Conservation (phyloP, 768 basidiomycete species). For the Leccinum subtestaceum region DNA sequence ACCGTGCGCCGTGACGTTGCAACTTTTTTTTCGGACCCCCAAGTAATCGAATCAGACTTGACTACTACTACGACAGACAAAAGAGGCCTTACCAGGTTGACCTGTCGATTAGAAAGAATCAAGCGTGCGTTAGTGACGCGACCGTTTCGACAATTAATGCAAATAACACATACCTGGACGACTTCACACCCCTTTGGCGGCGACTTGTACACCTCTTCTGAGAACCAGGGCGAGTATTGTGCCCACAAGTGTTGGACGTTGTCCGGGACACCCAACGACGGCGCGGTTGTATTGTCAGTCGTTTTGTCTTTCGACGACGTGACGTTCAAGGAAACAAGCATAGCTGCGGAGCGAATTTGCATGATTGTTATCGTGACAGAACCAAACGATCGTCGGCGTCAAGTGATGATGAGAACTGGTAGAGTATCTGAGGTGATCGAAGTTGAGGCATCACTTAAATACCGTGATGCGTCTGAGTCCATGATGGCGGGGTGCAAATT, state of each 20-base stretch:
- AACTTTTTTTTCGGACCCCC: constrained; percentile 41
- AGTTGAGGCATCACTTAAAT: background rate
- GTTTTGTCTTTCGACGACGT: background rate
- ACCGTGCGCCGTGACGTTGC: constrained; percentile 77
- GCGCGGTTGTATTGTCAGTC: background rate
- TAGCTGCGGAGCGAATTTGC: background rate
- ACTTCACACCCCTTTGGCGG: background rate
- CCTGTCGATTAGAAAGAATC: background rate
- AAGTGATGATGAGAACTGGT: background rate
- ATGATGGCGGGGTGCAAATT: background rate
- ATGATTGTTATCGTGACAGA: background rate
- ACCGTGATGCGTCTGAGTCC: background rate
- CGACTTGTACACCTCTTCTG: background rate
- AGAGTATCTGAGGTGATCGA: background rate
- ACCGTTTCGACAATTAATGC: background rate
- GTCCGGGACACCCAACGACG: background rate
- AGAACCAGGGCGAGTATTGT: background rate
- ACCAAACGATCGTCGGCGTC: background rate
- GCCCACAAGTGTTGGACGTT: background rate
- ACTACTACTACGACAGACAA: background rate
- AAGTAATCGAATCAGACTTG: background rate
- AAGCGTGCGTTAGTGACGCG: background rate
- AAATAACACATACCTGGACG: background rate
- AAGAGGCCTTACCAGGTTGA: background rate
- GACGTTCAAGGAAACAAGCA: background rate